phyloP scores from a whole-genome alignment of 352 stramenopile species.

The Phytophthora hibernalis region DNA sequence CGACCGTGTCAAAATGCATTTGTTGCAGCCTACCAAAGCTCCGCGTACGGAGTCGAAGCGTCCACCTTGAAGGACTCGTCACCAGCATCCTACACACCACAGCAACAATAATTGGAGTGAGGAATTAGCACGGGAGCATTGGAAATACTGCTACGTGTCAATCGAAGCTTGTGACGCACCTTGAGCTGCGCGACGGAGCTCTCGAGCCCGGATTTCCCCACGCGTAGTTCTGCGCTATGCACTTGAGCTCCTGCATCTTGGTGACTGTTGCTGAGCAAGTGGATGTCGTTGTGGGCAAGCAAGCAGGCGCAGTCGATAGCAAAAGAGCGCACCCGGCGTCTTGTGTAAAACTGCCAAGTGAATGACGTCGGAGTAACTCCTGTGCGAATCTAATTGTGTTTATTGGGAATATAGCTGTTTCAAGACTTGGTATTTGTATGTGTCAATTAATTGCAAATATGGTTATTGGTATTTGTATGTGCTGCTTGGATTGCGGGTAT shows the following conservation, averaged over 20 bases:
- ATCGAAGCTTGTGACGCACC: constrained; percentile 42
- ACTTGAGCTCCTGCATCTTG: constrained; percentile 82
- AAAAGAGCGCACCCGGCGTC: constrained; percentile 19
- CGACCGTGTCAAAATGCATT: constrained; percentile 20
- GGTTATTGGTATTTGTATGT: background rate
- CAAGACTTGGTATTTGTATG: constrained; percentile 5
- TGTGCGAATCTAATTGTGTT: background rate
- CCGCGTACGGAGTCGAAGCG: constrained; percentile 70
- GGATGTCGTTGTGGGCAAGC: constrained; percentile 25
- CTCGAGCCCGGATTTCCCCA: constrained; percentile 90
- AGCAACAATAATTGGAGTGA: constrained; percentile 5
- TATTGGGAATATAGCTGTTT: background rate
- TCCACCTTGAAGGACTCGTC: constrained; percentile 59
- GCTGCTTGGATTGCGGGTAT: background rate
- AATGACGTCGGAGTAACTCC: background rate
- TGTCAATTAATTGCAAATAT: constrained; percentile 5
- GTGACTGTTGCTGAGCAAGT: constrained; percentile 2
- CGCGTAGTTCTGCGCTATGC: constrained; percentile 89
- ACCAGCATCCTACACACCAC: constrained; percentile 46
- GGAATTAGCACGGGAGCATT: background rate
- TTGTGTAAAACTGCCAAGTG: constrained; percentile 24
- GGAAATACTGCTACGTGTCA: background rate
- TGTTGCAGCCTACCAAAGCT: constrained; percentile 76
- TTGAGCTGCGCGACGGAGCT: constrained; percentile 91
- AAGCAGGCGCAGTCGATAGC: constrained; percentile 4